phyloP scores from a whole-genome alignment of 116 monocot genomes.

The Phalaenopsis hybrid region DNA sequence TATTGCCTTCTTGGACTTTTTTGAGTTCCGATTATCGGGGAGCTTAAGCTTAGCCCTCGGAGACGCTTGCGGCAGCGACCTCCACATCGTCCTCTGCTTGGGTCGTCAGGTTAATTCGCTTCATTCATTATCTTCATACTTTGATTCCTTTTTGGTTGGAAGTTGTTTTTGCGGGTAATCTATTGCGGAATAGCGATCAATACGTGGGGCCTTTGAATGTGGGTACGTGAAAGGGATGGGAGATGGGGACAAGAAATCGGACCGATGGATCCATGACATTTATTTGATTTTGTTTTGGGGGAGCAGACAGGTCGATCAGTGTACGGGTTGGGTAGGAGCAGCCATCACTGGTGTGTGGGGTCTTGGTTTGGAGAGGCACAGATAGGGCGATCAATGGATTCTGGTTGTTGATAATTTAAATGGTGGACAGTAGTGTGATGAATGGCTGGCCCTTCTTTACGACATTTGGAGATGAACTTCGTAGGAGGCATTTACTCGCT shows the following conservation, averaged over 20 bases:
- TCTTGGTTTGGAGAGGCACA: neutral
- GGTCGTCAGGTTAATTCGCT: conserved; percentile 38
- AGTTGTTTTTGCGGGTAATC: neutral
- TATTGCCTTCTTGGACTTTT: conserved; percentile 37
- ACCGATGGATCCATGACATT: neutral
- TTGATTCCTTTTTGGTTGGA: neutral
- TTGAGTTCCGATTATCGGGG: conserved; percentile 48
- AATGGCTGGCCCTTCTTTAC: neutral
- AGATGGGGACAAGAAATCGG: neutral
- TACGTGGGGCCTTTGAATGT: too few relatives aligned
- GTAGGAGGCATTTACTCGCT: too few relatives aligned
- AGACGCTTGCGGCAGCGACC: conserved; percentile 51
- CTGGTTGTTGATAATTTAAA: conserved; percentile 1
- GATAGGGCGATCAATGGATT: neutral
- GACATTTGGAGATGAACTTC: neutral
- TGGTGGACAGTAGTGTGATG: neutral
- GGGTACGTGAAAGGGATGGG: neutral
- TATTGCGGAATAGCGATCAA: neutral
- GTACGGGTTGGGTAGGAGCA: too few relatives aligned
- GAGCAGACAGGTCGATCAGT: neutral
- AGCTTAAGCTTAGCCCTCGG: conserved; percentile 43
- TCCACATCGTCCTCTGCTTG: conserved; percentile 46
- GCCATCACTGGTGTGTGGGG: neutral
- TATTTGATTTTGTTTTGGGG: neutral
- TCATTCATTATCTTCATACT: neutral